A percentile compares a stretch with the other conserved stretches of the same genome.
These are phyloP conservation scores for Myrmaecium sp. DNA, from an alignment of 2,329 filamentous ascomycete genomes.

Conservation along the genomic window DNA sequence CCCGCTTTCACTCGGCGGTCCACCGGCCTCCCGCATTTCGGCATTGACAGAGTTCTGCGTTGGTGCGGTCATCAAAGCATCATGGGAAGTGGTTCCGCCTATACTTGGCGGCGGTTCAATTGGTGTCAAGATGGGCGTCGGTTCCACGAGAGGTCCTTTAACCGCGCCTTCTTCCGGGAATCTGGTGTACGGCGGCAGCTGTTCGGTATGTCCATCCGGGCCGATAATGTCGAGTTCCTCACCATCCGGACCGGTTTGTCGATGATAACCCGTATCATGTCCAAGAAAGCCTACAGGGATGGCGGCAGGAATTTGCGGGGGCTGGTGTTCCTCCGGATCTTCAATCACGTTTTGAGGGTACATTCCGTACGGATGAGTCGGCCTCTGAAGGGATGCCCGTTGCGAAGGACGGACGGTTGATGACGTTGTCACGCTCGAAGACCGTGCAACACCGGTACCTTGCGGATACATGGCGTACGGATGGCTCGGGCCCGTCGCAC, in stretches of 20 bases:
- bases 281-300: slow-evolving; percentile 65
- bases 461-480: slow-evolving; percentile 77
- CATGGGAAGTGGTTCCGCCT: too few relatives aligned
- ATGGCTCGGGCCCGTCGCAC: slow-evolving; percentile 58
- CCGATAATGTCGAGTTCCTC: slow-evolving; percentile 83
- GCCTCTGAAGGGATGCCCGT: slow-evolving; percentile 42
- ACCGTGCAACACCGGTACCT: slow-evolving; percentile 36
- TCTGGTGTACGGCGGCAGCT: slow-evolving; percentile 77
- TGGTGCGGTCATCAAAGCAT: slow-evolving; percentile 7
- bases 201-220: slow-evolving; percentile 75
- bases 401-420: slow-evolving; percentile 46
- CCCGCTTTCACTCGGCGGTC: too few relatives aligned
- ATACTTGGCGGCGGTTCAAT: slow-evolving; percentile 7
- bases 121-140: slow-evolving; percentile 11
- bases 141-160: slow-evolving; percentile 30
- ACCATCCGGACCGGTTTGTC: slow-evolving; percentile 59
- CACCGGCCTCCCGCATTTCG: too few relatives aligned
- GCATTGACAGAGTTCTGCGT: too few relatives aligned
- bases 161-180: slow-evolving; percentile 62
- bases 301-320: slow-evolving; percentile 15
- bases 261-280: slow-evolving; percentile 47
- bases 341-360: slow-evolving; percentile 68
- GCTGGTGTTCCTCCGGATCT: slow-evolving; percentile 24
- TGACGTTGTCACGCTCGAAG: slow-evolving; percentile 52
- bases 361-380: slow-evolving; percentile 72